Percentiles rank a stretch among this genome's conserved stretches.
Conservation (phyloP, 73 alveolate genomes). For the Blepharisma japonicum region DNA sequence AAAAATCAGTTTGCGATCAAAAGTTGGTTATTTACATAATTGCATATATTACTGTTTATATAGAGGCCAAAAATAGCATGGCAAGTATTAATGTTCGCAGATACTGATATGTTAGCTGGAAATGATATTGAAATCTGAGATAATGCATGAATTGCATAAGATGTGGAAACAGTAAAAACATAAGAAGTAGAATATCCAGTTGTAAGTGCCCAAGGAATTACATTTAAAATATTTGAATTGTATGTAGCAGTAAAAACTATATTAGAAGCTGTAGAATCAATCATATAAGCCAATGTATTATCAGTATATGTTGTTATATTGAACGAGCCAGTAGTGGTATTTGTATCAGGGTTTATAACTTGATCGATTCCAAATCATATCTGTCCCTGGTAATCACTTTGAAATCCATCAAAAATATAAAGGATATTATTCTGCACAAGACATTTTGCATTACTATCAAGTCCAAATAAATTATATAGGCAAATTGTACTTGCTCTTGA, state of each 20-base stretch:
- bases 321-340: not conserved
- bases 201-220: not conserved
- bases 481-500: not conserved
- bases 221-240: not conserved
- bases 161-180: not conserved
- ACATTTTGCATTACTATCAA: not conserved
- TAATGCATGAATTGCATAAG: not conserved
- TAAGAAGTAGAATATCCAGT: not conserved
- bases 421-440: not conserved
- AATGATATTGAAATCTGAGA: not conserved
- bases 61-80: not conserved
- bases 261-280: not conserved
- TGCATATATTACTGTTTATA: not conserved
- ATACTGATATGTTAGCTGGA: not conserved
- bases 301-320: slow-evolving; percentile 3
- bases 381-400: not conserved
- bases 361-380: not conserved
- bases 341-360: not conserved
- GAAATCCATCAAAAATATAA: not conserved
- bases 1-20: slow-evolving; percentile 11
- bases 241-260: not conserved
- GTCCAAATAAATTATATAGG: not conserved
- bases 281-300: not conserved
- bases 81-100: not conserved
- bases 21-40: not conserved